phyloP scores from a whole-genome alignment of 805 yeast species.

The Pichia thaimueangensis region DNA sequence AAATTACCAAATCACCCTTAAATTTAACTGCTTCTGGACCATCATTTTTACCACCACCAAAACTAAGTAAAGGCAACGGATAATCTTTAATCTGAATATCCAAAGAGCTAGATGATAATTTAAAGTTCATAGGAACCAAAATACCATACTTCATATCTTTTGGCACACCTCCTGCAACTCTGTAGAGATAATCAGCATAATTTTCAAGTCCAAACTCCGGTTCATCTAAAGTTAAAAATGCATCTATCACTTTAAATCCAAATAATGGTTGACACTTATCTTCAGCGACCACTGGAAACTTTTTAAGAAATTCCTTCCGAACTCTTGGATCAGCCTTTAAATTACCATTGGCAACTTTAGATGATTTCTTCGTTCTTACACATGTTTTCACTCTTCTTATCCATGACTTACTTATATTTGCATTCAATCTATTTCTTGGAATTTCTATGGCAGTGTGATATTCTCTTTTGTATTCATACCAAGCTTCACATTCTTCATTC shows the following conservation, averaged over 20 bases:
- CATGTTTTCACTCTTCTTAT: slow-evolving; percentile 20
- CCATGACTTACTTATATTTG: slow-evolving; percentile 30
- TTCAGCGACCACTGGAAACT: slow-evolving; percentile 24
- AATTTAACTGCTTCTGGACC: slow-evolving; percentile 29
- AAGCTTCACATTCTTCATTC: slow-evolving; percentile 21
- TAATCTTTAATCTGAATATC: slow-evolving; percentile 47
- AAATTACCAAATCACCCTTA: slow-evolving; percentile 47
- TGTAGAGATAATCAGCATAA: slow-evolving; percentile 37
- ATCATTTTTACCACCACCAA: slow-evolving; percentile 41
- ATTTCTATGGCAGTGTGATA: slow-evolving; percentile 20
- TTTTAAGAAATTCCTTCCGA: slow-evolving; percentile 20
- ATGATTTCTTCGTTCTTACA: slow-evolving; percentile 6
- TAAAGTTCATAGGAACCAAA: slow-evolving; percentile 42
- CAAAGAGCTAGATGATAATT: slow-evolving; percentile 38
- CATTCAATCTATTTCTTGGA: slow-evolving; percentile 23
- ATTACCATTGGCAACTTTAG: slow-evolving; percentile 5
- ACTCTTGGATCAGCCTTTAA: slow-evolving; percentile 24
- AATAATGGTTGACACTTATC: slow-evolving; percentile 45
- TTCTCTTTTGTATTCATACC: slow-evolving; percentile 18
- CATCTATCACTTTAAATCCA: slow-evolving; percentile 41
- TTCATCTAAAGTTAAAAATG: slow-evolving; percentile 41
- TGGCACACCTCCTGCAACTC: slow-evolving; percentile 48
- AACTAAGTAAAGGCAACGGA: slow-evolving; percentile 50
- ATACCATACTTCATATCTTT: slow-evolving; percentile 46
- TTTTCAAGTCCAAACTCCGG: slow-evolving; percentile 48